Evolutionary conservation across 2,329 filamentous ascomycete genomes (phyloP), one percentile per base, ranked within the genome.

Genomic region (Stagonosporopsis rhizophila): DNA sequence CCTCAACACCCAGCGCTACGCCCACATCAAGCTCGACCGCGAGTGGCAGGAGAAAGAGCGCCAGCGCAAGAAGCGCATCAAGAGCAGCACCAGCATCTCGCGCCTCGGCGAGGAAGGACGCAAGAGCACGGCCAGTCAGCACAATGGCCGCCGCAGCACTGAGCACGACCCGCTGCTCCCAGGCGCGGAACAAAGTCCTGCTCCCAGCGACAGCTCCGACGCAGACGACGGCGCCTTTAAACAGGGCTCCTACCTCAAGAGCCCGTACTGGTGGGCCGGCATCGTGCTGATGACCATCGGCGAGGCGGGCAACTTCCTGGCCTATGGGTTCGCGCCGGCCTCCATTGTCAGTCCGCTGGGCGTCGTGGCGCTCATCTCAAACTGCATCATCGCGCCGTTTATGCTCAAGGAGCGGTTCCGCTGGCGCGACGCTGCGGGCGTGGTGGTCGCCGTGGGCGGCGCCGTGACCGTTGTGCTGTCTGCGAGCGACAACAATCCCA

Each of bases 271-370:
- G 95, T 99, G 95, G 95, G 79, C 88, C 28, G 95, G 95, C 19
- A 94, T 98, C 64, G 84, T 96, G 15, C 82, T 99, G 57, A 99
- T 99, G 86, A 92, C 89, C 0, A 80, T 96, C 22, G 95, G 95
- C 54, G 95, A 99, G 79, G 89, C 90, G 72, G 95, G 95, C 47
- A 99, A 99, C 75, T 99, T 99, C 72, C 80, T 99, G 61, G 95
- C 95, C 0, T 99, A 99, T 71, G 95, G 95, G 22, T 99, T 99
- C 74, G 95, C 95, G 27, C 95, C 95, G 3, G 95, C 95, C 7
- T 98, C 95, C 14, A 97, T 99, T 68, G 95, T 99, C 38, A 97
- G 93, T 30, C 95, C 95, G 0, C 82, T 99, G 6, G 95, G 95
- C 9, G 95, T 99, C n/a, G 95, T 99, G 12, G 95, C 95, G 2